Percentiles rank a stretch among this genome's conserved stretches.
Conservation (phyloP, 176 grass and related monocot species). For the Oropetium thomaeum region DNA sequence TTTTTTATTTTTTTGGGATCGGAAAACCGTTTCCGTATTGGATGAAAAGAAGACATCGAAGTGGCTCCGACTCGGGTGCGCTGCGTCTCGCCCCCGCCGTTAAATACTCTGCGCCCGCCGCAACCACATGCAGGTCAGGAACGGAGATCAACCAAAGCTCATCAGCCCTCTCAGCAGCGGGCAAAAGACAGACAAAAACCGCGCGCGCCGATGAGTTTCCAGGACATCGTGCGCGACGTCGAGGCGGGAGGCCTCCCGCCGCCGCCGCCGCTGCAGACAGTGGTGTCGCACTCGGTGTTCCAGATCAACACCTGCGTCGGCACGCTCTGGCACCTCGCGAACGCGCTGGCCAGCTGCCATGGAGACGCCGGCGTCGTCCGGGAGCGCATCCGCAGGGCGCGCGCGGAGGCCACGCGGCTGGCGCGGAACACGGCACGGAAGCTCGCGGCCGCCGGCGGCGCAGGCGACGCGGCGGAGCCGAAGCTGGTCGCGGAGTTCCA, state of each 20-base stretch:
- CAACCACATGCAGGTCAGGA: neutral
- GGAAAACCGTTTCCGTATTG: neutral
- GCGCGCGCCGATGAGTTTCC: conserved; percentile 58
- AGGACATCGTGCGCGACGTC: conserved; percentile 34
- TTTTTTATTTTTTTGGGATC: too few species aligned
- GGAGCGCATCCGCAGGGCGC: conserved; percentile 46
- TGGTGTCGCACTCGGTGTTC: conserved; percentile 59
- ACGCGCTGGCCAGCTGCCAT: conserved; percentile 27
- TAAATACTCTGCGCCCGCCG: neutral
- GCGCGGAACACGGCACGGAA: conserved; percentile 48
- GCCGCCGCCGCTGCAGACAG: conserved; percentile 28
- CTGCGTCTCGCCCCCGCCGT: neutral
- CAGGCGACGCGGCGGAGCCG: conserved; percentile 1
- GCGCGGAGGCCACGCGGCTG: conserved; percentile 41
- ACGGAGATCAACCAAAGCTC: neutral
- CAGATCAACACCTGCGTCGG: conserved; percentile 65
- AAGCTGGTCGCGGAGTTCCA: conserved; percentile 58
- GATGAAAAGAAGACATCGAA: too few species aligned
- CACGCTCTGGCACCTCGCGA: conserved; percentile 51
- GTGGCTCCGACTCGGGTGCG: neutral
- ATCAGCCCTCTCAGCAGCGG: neutral
- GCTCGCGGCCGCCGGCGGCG: conserved; percentile 40
- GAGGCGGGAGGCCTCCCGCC: conserved; percentile 44
- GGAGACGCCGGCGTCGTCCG: conserved; percentile 47
- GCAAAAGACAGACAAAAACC: too few species aligned